Evolutionary conservation across 106 monocot species (phyloP), one percentile per base, ranked within the genome.

Genomic region (Dioscorea dumetorum): DNA sequence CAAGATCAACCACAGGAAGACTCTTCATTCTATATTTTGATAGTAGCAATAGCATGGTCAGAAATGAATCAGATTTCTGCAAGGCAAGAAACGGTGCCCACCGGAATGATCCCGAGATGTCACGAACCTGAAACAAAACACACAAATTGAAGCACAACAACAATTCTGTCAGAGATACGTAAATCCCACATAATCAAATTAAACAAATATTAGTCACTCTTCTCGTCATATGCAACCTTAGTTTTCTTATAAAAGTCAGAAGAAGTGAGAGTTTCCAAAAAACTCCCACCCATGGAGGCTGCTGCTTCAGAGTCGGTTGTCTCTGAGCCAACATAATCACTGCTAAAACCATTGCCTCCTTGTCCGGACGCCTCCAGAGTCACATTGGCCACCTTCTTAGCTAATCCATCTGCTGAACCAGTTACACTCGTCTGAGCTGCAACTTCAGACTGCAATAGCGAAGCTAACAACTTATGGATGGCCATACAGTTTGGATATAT

Each of bases 1-100:
- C 91, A 18, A 97, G 60, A 70, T 97, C 91, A 66, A 97, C 91
- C 5, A 97, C 91, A 32, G 91, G 95, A 23, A 97, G 86, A 60
- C 84, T 97, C 79, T 91, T 97, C 95, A 97, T 86, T 74, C 95
- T 83, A 41, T 97, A 97, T 34, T 91, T 91, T 1, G 95, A 97
- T 58, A 97, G 74, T 7, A 97, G 82, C 62, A 97, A 69, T 34
- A 97, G 78, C 95, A 97, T 91, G 18, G 95, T 97, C 32, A 97
- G 67, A 65, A 97, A 84, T 23, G 95, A 66, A 77, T 97, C 91
- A 48, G 81, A 84, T 2, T 70, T 91, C 80, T 97, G 95, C 86
- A 97, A 69, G 0, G 95, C 91, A 63, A 97, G 88, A 75, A 97
- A 97, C 57, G 95, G 95, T 24, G 95, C 95, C 91, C 91, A 97